phyloP scores from a whole-genome alignment of 164 flowering plant genomes.

The Annona squamosa region DNA sequence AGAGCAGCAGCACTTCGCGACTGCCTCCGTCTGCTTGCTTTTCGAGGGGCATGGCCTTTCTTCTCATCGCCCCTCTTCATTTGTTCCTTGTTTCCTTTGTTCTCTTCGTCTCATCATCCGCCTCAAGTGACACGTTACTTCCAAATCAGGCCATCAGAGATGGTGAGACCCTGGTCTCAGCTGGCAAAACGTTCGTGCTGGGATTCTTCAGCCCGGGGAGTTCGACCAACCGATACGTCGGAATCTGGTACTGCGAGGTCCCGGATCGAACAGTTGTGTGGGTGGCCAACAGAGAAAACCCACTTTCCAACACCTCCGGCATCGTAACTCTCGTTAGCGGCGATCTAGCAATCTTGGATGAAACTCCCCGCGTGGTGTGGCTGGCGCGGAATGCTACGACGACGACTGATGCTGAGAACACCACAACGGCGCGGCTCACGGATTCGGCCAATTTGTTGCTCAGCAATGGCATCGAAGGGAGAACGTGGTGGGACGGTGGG shows the following conservation, averaged over 20 bases:
- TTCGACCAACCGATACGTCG: constrained; percentile 21
- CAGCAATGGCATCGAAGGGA: background rate
- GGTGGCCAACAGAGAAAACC: constrained; percentile 40
- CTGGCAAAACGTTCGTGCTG: constrained; percentile 16
- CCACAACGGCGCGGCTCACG: constrained; percentile 11
- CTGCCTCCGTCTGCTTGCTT: no score
- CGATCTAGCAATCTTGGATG: constrained; percentile 16
- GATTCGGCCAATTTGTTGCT: constrained; percentile 24
- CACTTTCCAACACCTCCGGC: constrained; percentile 13
- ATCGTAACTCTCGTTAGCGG: constrained; percentile 16
- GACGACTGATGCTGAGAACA: background rate
- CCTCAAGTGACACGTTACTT: background rate
- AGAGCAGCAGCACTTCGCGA: no score
- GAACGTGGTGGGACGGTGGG: constrained; percentile 25
- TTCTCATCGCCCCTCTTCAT: no score
- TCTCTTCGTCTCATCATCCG: no score
- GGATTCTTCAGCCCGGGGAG: constrained; percentile 22
- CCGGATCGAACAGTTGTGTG: constrained; percentile 23
- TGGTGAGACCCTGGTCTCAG: constrained; percentile 12
- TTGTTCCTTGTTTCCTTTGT: no score
- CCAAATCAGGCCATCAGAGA: background rate
- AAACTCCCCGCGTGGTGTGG: background rate
- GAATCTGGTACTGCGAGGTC: constrained; percentile 29
- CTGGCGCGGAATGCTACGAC: background rate
- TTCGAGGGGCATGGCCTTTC: no score